Conservation (phyloP, 768 basidiomycete genomes). For the Coprinopsis strossmayeri region DNA sequence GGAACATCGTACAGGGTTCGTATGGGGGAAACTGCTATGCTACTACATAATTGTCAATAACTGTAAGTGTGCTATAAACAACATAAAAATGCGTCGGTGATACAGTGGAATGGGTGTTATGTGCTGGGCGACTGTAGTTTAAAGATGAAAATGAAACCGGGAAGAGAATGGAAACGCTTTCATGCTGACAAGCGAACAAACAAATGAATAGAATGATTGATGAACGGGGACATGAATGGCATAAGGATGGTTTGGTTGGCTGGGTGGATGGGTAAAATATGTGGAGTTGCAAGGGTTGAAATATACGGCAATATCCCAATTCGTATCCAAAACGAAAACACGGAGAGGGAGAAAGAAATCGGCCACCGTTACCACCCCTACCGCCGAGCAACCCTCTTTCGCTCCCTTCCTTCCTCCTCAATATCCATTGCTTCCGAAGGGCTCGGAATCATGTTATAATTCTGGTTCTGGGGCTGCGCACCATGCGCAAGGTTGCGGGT, state of each 20-base stretch:
- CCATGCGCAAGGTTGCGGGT: constrained; percentile 24
- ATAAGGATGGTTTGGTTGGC: no score
- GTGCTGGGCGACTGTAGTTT: background rate
- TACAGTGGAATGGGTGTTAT: background rate
- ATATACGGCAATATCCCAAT: background rate
- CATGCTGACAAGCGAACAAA: no score
- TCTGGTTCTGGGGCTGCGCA: constrained; percentile 30
- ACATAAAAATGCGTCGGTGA: background rate
- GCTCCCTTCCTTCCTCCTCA: constrained; percentile 69
- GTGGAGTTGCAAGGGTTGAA: no score
- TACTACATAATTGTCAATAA: background rate
- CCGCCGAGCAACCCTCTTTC: constrained; percentile 67
- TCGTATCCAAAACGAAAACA: background rate
- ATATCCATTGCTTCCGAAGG: constrained; percentile 59
- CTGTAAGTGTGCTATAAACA: background rate
- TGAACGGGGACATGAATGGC: no score
- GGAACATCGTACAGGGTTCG: no score
- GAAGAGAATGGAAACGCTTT: no score
- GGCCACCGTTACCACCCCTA: constrained; percentile 19
- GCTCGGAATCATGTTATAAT: constrained; percentile 27
- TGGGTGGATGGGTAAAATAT: no score
- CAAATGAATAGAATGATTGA: no score
- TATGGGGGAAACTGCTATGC: no score
- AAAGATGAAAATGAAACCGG: background rate
- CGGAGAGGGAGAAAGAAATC: background rate